These are phyloP conservation scores for Breviolum minutum DNA, from an alignment of 73 alveolate genomes.

Conservation along the genomic window DNA sequence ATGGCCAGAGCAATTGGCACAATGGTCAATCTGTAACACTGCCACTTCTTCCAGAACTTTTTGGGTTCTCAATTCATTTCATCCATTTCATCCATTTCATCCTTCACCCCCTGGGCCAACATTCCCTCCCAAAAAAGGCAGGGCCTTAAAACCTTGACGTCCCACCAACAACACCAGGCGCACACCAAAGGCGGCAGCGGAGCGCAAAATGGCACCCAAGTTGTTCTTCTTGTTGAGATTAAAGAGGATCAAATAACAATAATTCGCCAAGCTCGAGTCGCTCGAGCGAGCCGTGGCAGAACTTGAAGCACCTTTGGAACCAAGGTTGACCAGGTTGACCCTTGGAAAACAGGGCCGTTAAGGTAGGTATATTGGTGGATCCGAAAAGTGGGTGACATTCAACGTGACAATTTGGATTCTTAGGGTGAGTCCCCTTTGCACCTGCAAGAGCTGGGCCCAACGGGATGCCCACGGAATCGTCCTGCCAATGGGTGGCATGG, in stretches of 20 bases:
- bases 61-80: neutral
- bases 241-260: constrained; percentile 69
- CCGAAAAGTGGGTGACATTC: too few species aligned
- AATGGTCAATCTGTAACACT: too few species aligned
- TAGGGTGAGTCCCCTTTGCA: too few species aligned
- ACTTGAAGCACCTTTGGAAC: too few species aligned
- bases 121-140: neutral
- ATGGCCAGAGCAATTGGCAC: too few species aligned
- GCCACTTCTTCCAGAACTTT: too few species aligned
- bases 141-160: constrained; percentile 81
- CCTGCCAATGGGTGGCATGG: too few species aligned
- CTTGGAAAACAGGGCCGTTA: too few species aligned
- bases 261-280: neutral
- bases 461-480: constrained; percentile 69
- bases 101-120: neutral
- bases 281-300: too few species aligned
- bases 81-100: neutral
- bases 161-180: constrained; percentile 91
- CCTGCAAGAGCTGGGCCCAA: constrained; percentile 38
- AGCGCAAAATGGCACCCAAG: constrained; percentile 62
- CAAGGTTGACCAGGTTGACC: too few species aligned
- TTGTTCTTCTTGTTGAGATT: constrained; percentile 73
- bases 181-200: constrained; percentile 75
- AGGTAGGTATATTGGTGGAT: too few species aligned
- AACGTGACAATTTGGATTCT: neutral